Evolutionary conservation across 345 rosid species (phyloP), one percentile per base, ranked within the genome.

Genomic region (Salix arbutifolia): DNA sequence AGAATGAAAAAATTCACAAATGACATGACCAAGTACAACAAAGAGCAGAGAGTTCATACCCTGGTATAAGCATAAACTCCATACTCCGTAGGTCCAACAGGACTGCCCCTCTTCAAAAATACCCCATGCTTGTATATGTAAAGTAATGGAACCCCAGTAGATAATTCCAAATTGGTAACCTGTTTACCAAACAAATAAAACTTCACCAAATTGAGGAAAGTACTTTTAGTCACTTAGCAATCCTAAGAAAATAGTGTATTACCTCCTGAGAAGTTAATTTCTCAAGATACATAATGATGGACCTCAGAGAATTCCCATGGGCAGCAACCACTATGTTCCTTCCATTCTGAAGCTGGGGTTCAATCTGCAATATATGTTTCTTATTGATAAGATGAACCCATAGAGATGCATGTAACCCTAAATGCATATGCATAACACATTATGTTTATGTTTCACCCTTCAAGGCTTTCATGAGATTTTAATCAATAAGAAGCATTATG

Each of bases 201-300:
- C 16, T 17, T 28, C 77, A 28, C 68, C 13, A 48, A 9, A 76
- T 52, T 65, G 7, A n/a, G 26, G 9, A 35, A 52, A 53, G 50
- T 3, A 46, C 14, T 46, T 46, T 12, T 46, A 14, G 50, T 46
- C 50, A 46, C 50, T 46, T 14, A 46, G 50, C 3, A 19, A 5
- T 31, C 26, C 37, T 60, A 71, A 33, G 26, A 17, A 21, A 64
- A 5, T 2, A 65, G 74, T 18, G 2, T 52, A 68, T 83, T 62
- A 94, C 98, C 96, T 95, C 99, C 75, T 91, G 93, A 78, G 98
- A 91, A 75, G 98, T 93, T 87, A 96, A 85, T 77, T 88, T 85
- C 86, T 96, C 99, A 35, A 96, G 99, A 85, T 92, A 92, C 99
- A 96, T 96, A 48, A 96, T 96, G 78, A 96, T 91, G 77, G 99